Conservation (phyloP, 352 stramenopile species). For the Phytophthora fragariae region DNA sequence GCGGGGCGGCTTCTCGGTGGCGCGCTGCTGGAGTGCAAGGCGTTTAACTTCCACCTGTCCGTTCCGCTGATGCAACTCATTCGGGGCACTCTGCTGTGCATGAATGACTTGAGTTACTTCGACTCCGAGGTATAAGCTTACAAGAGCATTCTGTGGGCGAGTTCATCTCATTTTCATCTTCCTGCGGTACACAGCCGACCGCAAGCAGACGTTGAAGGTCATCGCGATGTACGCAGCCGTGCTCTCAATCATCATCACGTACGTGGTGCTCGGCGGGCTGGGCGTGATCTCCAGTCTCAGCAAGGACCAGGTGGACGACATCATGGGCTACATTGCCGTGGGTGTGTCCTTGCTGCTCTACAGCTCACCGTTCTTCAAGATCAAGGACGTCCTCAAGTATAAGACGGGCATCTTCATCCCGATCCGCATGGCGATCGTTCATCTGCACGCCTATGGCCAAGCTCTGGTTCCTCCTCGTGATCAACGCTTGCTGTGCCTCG, state of each 20-base stretch:
- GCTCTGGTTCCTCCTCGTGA: conserved; percentile 64
- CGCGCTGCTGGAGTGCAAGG: conserved; percentile 89
- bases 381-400: conserved; percentile 54
- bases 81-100: conserved; percentile 93
- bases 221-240: conserved; percentile 37
- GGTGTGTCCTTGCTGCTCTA: conserved; percentile 57
- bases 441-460: conserved; percentile 47
- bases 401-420: conserved; percentile 58
- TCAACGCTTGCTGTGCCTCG: conserved; percentile 50
- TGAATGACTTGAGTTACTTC: conserved; percentile 93
- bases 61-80: conserved; percentile 98
- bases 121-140: conserved; percentile 55
- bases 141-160: conserved; percentile 62
- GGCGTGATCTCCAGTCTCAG: conserved; percentile 41
- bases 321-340: conserved; percentile 47
- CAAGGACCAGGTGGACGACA: conserved; percentile 34
- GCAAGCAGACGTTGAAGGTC: conserved; percentile 22
- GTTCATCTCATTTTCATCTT: conserved; percentile 29
- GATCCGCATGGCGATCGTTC: conserved; percentile 65
- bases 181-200: conserved; percentile 34
- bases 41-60: conserved; percentile 95
- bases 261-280: conserved; percentile 43
- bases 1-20: conserved; percentile 64
- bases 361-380: conserved; percentile 60
- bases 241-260: conserved; percentile 45